Evolutionary conservation across 768 basidiomycete species (phyloP), one percentile per base, ranked within the genome.

Genomic region (Inosperma sp.): DNA sequence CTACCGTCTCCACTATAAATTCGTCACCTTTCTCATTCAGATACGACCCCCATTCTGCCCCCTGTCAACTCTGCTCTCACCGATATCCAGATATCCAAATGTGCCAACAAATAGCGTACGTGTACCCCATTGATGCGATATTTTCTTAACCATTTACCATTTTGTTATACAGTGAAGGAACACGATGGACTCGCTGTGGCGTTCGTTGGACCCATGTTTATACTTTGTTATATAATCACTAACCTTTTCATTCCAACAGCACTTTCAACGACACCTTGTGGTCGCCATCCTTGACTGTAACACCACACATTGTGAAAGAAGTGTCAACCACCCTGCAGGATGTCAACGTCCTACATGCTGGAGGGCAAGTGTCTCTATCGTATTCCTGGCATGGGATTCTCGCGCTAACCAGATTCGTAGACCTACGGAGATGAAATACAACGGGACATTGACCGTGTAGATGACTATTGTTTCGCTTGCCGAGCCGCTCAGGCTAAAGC

Each of bases 51-150:
- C 54, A 43, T 23, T 41, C 51, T 21, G 48, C 12, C 6, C 34
- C 26, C 31, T 42, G 51, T 41, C 35, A 23, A 25, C 53, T 50
- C 10, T 22, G 45, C 36, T 41, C 35, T 44, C n/a, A 19, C 21
- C 35, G 16, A 9, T 39, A 9, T 31, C 36, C 19, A 48, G 27
- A 41, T 10, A 8, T 16, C 40, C 37, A 62, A 36, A 89, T 89
- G 87, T 89, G 87, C 65, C 80, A 73, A 73, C 81, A 80, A 67
- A 74, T 88, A 66, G 83, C 87, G 87, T 88, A 70, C 60, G 86
- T 78, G 49, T 19, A 31, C 48, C 36, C 42, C 36, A 16, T 36
- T 48, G 21, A 4, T 21, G 37, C 36, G 33, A 36, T 27, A 9
- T 25, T 30, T 29, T 35, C 25, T 21, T 23, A 21, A 47, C 33